Conservation (phyloP, 176 grass and related monocot genomes). For the Oryza longistaminata region DNA sequence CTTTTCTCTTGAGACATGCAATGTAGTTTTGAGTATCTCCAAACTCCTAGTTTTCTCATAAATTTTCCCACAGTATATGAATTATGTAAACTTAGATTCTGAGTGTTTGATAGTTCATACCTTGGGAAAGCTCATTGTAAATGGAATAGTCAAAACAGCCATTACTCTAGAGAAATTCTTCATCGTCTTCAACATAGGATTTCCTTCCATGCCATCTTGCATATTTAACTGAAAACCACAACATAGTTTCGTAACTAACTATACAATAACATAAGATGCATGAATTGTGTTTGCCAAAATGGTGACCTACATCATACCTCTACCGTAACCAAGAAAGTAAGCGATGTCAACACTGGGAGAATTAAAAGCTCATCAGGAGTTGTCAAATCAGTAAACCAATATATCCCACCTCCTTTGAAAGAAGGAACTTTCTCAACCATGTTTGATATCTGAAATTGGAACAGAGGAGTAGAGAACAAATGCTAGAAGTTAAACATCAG, state of each 20-base stretch:
- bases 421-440: constrained; percentile 98
- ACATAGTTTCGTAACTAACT: constrained; percentile 8
- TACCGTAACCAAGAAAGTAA: constrained; percentile 70
- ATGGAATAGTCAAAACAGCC: constrained; percentile 67
- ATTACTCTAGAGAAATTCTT: constrained; percentile 77
- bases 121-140: constrained; percentile 80
- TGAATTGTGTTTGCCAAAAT: background rate
- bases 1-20: background rate
- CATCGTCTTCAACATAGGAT: constrained; percentile 67
- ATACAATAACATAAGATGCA: background rate
- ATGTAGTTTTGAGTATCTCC: background rate
- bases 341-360: constrained; percentile 71
- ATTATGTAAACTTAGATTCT: constrained; percentile 10
- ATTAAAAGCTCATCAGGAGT: constrained; percentile 69
- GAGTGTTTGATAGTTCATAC: constrained; percentile 45
- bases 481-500: constrained; percentile 17
- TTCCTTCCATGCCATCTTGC: constrained; percentile 97
- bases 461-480: constrained; percentile 29
- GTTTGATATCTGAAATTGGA: constrained; percentile 72
- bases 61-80: constrained; percentile 8
- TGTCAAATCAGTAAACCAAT: constrained; percentile 99
- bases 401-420: constrained; percentile 80
- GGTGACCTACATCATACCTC: constrained; percentile 88
- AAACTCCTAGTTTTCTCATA: constrained; percentile 3
- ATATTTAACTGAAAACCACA: constrained; percentile 72